A percentile compares a stretch with the other conserved stretches of the same genome.
Conservation (phyloP, 805 yeast genomes). For the Hanseniaspora mollemarum region DNA sequence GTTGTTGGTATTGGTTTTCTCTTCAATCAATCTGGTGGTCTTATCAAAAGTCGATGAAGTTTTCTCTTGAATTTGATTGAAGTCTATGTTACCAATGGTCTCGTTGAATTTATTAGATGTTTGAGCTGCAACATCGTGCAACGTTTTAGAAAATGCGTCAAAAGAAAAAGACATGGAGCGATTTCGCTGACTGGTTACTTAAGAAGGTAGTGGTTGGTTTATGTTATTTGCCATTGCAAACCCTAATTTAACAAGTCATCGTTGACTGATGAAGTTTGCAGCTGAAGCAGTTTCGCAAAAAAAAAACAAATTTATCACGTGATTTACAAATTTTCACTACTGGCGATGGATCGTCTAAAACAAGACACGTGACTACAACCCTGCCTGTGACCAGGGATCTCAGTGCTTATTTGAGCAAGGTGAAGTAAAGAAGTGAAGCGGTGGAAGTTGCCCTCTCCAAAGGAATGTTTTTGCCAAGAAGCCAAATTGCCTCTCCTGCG, state of each 20-base stretch:
- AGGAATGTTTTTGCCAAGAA: too few species aligned
- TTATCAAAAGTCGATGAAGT: conserved; percentile 65
- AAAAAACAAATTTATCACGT: background rate
- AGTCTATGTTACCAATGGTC: conserved; percentile 25
- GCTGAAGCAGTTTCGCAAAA: too few species aligned
- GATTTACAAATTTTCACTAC: background rate
- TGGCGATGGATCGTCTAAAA: background rate
- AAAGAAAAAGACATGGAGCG: conserved; percentile 27
- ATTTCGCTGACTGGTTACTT: background rate
- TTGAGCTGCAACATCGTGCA: conserved; percentile 24
- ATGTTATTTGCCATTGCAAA: background rate
- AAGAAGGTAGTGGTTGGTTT: too few species aligned
- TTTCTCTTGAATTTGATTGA: conserved; percentile 40
- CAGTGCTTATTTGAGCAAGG: too few species aligned
- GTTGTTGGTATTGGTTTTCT: conserved; percentile 64
- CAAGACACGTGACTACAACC: too few species aligned
- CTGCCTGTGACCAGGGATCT: background rate
- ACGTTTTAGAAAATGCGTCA: conserved; percentile 25
- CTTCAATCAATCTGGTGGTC: conserved; percentile 69
- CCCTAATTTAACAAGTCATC: too few species aligned
- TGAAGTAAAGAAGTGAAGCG: too few species aligned
- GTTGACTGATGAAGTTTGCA: too few species aligned
- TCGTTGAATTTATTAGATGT: conserved; percentile 18
- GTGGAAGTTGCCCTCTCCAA: too few species aligned
- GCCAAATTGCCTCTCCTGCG: too few species aligned